Evolutionary conservation across 2,329 filamentous ascomycete species (phyloP).

Genomic region (Iodosphaeria phyllophila): DNA sequence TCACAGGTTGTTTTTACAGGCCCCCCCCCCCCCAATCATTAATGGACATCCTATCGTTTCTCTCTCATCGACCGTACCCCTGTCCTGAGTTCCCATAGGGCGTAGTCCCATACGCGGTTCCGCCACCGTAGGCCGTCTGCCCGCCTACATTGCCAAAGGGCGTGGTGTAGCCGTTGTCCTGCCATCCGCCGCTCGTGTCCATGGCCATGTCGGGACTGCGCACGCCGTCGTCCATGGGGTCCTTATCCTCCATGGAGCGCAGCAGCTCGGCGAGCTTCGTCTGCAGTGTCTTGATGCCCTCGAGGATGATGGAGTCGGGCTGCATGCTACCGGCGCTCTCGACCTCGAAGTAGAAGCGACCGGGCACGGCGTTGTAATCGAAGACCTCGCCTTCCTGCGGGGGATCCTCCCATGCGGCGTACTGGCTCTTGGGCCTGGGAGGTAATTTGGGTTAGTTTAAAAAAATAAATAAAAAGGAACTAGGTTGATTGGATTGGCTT

Average conservation of each 20-base stretch:
- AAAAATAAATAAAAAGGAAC: too few species aligned
- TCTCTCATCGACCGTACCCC: too few species aligned
- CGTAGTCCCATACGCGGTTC: constrained; percentile 20
- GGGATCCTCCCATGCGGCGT: constrained; percentile 62
- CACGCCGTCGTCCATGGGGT: constrained; percentile 41
- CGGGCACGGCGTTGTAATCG: constrained; percentile 74
- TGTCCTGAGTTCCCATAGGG: constrained; percentile 32
- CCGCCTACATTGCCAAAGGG: constrained; percentile 41
- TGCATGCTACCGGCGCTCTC: constrained; percentile 78
- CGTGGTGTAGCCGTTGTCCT: constrained; percentile 49
- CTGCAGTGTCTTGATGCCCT: constrained; percentile 77
- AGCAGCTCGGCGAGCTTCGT: constrained; percentile 75
- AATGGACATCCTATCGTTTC: too few species aligned
- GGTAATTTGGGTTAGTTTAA: constrained; percentile 14
- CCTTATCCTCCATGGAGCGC: constrained; percentile 33
- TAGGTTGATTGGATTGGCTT: too few species aligned
- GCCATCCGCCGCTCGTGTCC: constrained; percentile 36
- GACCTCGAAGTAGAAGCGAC: constrained; percentile 82
- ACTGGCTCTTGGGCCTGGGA: constrained; percentile 60
- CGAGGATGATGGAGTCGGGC: constrained; percentile 74
- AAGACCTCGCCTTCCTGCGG: constrained; percentile 70
- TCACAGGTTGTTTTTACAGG: too few species aligned
- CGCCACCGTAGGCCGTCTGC: constrained; percentile 47
- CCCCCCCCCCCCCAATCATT: too few species aligned
- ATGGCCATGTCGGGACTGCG: constrained; percentile 47